A percentile compares a stretch with the other conserved stretches of the same genome.
Evolutionary conservation across 495 filamentous ascomycete genomes (phyloP).

Genomic region (Penicillium malachiteum): DNA sequence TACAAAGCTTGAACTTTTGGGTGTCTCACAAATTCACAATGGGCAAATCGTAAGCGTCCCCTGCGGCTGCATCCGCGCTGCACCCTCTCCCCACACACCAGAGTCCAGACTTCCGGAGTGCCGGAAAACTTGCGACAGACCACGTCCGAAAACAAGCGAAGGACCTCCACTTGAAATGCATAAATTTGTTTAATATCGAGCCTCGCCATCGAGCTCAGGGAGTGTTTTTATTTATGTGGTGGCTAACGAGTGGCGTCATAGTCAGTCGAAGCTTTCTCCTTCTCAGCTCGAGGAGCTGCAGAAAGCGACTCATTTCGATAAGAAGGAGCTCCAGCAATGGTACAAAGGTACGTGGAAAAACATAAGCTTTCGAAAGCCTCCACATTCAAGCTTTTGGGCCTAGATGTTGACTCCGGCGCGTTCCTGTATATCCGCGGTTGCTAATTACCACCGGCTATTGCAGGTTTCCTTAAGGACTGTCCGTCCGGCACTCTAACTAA

Average conservation of each 20-base stretch:
- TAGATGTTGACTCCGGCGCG: too few species aligned
- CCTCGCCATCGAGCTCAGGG: background rate
- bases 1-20: background rate
- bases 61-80: too few species aligned
- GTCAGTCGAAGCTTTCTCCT: constrained; percentile 92
- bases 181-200: background rate
- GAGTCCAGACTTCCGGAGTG: background rate
- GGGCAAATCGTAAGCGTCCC: constrained; percentile 46
- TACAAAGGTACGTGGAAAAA: constrained; percentile 77
- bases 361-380: too few species aligned
- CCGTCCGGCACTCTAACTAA: constrained; percentile 95
- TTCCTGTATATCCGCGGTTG: background rate
- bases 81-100: too few species aligned
- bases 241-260: constrained; percentile 23
- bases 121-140: background rate
- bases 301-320: constrained; percentile 96
- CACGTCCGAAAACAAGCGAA: too few species aligned
- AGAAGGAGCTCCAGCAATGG: constrained; percentile 99
- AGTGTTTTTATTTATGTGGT: background rate
- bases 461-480: constrained; percentile 98
- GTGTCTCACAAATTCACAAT: constrained; percentile 36
- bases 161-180: too few species aligned
- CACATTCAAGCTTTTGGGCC: too few species aligned
- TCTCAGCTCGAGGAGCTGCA: constrained; percentile 93
- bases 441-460: constrained; percentile 2